Evolutionary conservation across 2,329 filamentous ascomycete species (phyloP).

Genomic region (Sclerotinia minor): DNA sequence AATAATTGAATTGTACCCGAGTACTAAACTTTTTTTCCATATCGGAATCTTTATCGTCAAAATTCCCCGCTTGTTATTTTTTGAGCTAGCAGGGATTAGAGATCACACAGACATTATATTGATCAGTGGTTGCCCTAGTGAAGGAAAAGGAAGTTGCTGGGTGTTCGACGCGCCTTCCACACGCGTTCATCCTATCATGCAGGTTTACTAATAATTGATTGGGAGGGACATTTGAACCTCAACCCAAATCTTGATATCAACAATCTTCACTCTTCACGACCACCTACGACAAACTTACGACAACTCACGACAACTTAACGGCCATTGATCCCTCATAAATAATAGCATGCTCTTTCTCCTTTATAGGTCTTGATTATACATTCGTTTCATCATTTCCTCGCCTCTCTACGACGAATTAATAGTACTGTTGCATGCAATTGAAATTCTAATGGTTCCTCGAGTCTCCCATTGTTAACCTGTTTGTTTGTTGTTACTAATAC

Average conservation of each 20-base stretch:
- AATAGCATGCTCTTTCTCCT: background rate
- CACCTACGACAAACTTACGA: background rate
- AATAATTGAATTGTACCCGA: background rate
- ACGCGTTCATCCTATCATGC: conserved; percentile 24
- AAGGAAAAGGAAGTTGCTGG: conserved; percentile 14
- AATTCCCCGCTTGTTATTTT: conserved; percentile 26
- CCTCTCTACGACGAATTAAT: conserved; percentile 5
- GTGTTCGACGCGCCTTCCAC: conserved; percentile 24
- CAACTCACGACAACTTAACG: background rate
- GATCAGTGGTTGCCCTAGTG: conserved; percentile 26
- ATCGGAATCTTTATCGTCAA: conserved; percentile 35
- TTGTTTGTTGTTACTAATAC: conserved; percentile 28
- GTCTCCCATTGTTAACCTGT: conserved; percentile 32
- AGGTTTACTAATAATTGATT: conserved; percentile 1
- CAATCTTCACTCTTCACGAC: conserved; percentile 19
- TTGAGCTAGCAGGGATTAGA: conserved; percentile 7
- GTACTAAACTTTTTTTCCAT: conserved; percentile 29
- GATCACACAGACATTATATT: conserved; percentile 12
- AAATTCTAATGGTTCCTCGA: conserved; percentile 21
- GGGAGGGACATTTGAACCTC: background rate
- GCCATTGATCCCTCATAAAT: background rate
- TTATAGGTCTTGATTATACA: conserved; percentile 10
- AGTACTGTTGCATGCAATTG: background rate
- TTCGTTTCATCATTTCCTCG: conserved; percentile 17
- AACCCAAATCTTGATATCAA: conserved; percentile 10